Base-by-base conservation (phyloP, 2,329 filamentous ascomycete species). In the Podosphaera fusca region DNA sequence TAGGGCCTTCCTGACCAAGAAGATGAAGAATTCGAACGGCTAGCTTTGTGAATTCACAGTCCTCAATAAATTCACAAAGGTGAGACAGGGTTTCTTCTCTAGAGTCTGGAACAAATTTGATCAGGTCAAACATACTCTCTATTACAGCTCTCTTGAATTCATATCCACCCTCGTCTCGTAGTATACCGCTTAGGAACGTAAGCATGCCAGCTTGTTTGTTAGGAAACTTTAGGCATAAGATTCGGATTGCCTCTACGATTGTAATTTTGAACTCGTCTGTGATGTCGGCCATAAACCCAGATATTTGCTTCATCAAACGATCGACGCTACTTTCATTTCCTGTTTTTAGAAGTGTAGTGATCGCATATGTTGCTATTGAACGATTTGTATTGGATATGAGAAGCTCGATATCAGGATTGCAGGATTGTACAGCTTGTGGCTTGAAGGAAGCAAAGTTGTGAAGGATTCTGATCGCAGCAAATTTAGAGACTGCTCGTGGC, bases 181-280 rank as follows among this genome's bases (percentile, higher is more conserved):
- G 75, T 58, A 96, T 95, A n/a, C 89, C 87, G 66, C 90, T 95
- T 53, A 98, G 79, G 80, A 98, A 98, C 55, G 87, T 81, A 56
- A 98, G 81, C 89, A 98, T 96, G 60, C 88, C 89, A 52, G 90
- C 90, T 72, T 98, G 92, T 74, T 98, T 98, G 73, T 80, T 89
- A 38, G 92, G 92, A 73, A 98, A 98, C 73, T 98, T 98, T 64
- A 98, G 75, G 69, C 90, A 96, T 46, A 98, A 74, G 2, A 92
- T 96, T 60, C 92, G 85, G 67, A 98, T 95, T 47, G 92, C 92
- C 70, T 98, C 92, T 49, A 98, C 90, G 66, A 98, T 95, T n/a
- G 92, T 98, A 63, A 98, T 95, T 76, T 96, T 98, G 77, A 98
- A 98, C 70, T 98, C 92, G 67, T 98, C 92, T 5, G 90, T 95